Percentiles rank a stretch among this genome's conserved stretches.
Evolutionary conservation across 768 basidiomycete species (phyloP).

Genomic region (Coprinopsis marcescibilis): DNA sequence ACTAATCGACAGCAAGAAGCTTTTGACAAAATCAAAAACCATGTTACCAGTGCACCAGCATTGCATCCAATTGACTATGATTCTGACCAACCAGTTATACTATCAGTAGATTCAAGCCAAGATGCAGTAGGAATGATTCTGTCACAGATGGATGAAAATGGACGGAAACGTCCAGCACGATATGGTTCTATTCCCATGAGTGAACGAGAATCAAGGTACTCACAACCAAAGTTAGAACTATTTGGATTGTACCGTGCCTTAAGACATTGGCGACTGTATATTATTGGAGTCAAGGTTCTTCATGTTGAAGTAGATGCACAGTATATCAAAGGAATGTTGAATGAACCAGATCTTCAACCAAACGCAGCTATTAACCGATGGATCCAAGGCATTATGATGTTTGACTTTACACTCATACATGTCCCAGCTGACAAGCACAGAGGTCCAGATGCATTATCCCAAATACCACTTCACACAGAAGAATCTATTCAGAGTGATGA

Average conservation of each 20-base stretch:
- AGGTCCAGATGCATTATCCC: conserved; percentile 26
- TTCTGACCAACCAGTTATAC: conserved; percentile 17
- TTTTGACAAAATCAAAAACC: conserved; percentile 21
- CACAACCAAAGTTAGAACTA: conserved; percentile 34
- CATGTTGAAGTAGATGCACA: conserved; percentile 32
- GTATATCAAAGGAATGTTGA: conserved; percentile 39
- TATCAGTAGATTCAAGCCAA: conserved; percentile 27
- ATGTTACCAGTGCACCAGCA: conserved; percentile 19
- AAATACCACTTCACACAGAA: conserved; percentile 13
- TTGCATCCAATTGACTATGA: conserved; percentile 22
- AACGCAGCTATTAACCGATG: conserved; percentile 35
- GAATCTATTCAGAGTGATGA: conserved; percentile 12
- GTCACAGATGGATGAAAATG: conserved; percentile 15
- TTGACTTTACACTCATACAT: conserved; percentile 30
- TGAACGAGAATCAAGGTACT: conserved; percentile 25
- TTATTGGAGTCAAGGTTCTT: conserved; percentile 21
- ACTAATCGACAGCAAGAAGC: conserved; percentile 14
- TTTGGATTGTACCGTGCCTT: conserved; percentile 28
- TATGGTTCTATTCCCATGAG: conserved; percentile 31
- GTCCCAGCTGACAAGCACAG: conserved; percentile 17
- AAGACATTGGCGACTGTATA: conserved; percentile 7
- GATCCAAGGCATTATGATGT: conserved; percentile 33
- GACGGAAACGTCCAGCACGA: conserved; percentile 16
- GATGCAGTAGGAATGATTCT: conserved; percentile 22
- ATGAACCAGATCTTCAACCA: conserved; percentile 30